Evolutionary conservation across 371 early-diverging fungal species (phyloP).

Genomic region (Mortierella sp.): DNA sequence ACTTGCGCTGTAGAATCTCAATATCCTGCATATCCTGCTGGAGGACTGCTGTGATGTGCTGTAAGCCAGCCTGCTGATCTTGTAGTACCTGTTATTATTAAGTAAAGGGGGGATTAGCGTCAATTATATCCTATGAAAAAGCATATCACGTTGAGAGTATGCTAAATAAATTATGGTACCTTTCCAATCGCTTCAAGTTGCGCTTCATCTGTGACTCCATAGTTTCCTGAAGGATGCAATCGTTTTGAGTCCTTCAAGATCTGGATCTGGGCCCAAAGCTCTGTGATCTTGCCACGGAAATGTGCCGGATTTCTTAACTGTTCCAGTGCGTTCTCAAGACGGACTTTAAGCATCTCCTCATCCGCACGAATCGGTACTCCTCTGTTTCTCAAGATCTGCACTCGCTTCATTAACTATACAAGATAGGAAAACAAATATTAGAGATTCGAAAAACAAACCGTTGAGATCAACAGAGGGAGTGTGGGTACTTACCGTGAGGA

Average conservation of each 20-base stretch:
- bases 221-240: slow-evolving; percentile 58
- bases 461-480: too few species aligned
- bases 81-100: slow-evolving; percentile 59
- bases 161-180: slow-evolving; percentile 31
- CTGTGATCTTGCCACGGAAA: slow-evolving; percentile 84
- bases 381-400: slow-evolving; percentile 84
- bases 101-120: background rate
- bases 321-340: slow-evolving; percentile 79
- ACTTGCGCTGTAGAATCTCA: slow-evolving; percentile 45
- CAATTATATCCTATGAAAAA: background rate
- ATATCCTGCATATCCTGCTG: slow-evolving; percentile 63
- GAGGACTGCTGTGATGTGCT: slow-evolving; percentile 70
- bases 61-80: slow-evolving; percentile 75
- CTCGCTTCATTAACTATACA: slow-evolving; percentile 79
- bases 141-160: too few species aligned
- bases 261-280: slow-evolving; percentile 85
- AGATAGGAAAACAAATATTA: background rate
- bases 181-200: slow-evolving; percentile 63
- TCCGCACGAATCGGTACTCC: slow-evolving; percentile 86
- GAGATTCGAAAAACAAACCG: background rate
- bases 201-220: slow-evolving; percentile 60
- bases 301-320: slow-evolving; percentile 82
- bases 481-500: slow-evolving; percentile 60
- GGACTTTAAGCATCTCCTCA: slow-evolving; percentile 82
- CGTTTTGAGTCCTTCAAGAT: slow-evolving; percentile 79